These are phyloP conservation scores for Rutstroemia sp. DNA, from an alignment of 2,329 filamentous ascomycete species.

Conservation along the genomic window DNA sequence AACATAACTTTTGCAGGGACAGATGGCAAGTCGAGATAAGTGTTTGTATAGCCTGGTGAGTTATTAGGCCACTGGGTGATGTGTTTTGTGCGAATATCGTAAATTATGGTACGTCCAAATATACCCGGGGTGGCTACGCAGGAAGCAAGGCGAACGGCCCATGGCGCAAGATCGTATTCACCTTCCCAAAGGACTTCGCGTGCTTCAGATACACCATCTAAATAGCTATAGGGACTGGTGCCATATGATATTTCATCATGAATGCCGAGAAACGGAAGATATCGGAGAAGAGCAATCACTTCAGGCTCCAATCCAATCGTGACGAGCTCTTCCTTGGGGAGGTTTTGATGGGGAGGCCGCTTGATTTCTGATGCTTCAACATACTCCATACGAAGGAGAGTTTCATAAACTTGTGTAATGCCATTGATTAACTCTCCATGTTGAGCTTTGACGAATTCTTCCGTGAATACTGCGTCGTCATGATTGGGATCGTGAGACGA, in stretches of 20 bases:
- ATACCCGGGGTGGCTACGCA: background rate
- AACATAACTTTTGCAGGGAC: background rate
- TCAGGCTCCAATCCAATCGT: conserved; percentile 2
- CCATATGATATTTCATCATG: background rate
- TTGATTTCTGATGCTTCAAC: background rate
- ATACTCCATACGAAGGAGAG: background rate
- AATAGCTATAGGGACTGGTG: background rate
- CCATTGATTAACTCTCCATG: background rate
- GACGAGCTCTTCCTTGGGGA: background rate
- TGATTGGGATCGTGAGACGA: background rate
- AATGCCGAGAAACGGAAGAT: background rate
- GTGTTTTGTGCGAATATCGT: background rate
- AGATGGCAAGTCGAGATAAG: background rate
- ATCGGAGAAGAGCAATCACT: background rate
- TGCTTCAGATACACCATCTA: background rate
- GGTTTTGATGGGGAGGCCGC: background rate
- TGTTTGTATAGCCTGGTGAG: background rate
- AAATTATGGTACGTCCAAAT: background rate
- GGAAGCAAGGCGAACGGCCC: background rate
- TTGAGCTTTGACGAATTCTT: background rate
- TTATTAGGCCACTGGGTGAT: background rate
- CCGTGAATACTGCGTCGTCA: background rate
- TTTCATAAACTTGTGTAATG: background rate
- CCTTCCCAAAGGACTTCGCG: background rate
- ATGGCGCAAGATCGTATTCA: conserved; percentile 1